Base-by-base conservation (phyloP, 495 filamentous ascomycete species). In the Neurospora sp. region DNA sequence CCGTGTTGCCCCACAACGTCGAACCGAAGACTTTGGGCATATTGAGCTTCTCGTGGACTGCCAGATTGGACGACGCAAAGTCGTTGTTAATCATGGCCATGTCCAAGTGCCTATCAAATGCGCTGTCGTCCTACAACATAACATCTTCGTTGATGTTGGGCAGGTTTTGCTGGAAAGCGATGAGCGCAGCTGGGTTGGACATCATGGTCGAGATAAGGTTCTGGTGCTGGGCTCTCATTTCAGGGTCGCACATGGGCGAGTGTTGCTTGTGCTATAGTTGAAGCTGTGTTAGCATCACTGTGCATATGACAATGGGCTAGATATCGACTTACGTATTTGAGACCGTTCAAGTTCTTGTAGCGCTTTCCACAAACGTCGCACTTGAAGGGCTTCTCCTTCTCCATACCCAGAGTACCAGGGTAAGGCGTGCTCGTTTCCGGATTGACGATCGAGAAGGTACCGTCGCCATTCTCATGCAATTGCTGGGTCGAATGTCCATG, bases 311-410 rank as follows among this genome's bases (percentile, higher is more conserved):
- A 40, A 39, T 10, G 18, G 2, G 1, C 12, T 35, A 11, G 3
- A 54, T 11, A 62, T 31, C 20, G 31, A 80, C 87, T 79, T 85
- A 89, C 87, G 78, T 97, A 97, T 89, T 97, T 97, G 16, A 97
- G 88, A 16, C 93, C 93, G 79, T 99, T 99, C 70, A 99, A 82
- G 79, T 99, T 99, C 90, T 99, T 99, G 85, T 99, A 99, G 35
- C 96, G 91, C 85, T 99, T 99, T 75, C 96, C 94, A 79, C 96
- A 99, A 18, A 93, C 89, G 70, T 98, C 93, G 82, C 96, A 99
- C 78, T 93, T 92, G 83, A 98, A 98, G 7, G 96, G 96, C 82
- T 99, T 99, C 84, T 98, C 94, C 81, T 98, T 99, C 83, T 99
- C 96, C 96, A 99, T 99, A 10, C 96, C 96, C 12, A 96, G 85